phyloP scores from a whole-genome alignment of 2,329 filamentous ascomycete genomes.

The Teratosphaeria nubilosa region DNA sequence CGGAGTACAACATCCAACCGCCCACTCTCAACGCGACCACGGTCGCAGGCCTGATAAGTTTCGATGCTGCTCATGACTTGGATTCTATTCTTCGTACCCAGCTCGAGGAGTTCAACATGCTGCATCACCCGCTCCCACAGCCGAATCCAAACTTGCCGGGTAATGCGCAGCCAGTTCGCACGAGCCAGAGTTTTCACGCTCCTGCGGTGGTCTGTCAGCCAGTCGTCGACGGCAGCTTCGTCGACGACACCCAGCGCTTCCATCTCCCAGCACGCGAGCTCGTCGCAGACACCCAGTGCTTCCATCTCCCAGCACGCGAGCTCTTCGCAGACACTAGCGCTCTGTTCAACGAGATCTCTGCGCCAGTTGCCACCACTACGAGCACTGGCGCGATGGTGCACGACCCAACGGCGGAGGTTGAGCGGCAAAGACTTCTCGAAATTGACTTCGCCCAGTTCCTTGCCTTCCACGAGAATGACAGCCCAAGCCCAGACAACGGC shows the following conservation, averaged over 20 bases:
- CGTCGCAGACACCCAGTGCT: too few species aligned
- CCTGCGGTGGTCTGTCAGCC: neutral
- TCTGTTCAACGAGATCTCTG: neutral
- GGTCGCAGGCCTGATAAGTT: neutral
- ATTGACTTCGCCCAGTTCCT: neutral
- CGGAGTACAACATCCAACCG: neutral
- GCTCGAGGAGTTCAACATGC: neutral
- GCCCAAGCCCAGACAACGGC: neutral
- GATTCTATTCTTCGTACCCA: neutral
- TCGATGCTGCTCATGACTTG: neutral
- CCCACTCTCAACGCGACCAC: neutral
- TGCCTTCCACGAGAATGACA: neutral
- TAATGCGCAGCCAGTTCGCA: neutral
- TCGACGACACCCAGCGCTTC: neutral
- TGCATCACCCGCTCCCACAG: neutral
- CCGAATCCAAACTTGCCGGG: neutral
- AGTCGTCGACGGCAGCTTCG: neutral
- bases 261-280: too few species aligned
- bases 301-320: neutral
- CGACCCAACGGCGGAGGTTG: neutral
- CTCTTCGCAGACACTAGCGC: neutral
- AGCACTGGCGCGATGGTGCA: neutral
- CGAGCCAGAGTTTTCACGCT: neutral
- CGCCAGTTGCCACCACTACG: neutral
- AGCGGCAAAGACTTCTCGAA: neutral